Conservation (phyloP, 208 protist genomes). For the Leishmania braziliensis region DNA sequence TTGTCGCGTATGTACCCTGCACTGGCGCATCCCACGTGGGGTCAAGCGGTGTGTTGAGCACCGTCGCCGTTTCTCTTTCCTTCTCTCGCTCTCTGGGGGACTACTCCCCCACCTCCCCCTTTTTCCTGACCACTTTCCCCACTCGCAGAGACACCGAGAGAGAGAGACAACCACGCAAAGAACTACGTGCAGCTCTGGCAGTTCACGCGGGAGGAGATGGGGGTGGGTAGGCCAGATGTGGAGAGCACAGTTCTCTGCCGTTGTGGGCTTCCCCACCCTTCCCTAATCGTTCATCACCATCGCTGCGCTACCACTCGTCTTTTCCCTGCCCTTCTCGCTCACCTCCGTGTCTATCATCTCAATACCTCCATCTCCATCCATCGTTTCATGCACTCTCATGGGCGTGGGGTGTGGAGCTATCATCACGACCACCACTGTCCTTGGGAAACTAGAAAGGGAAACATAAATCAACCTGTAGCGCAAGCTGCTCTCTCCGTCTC, state of each 20-base stretch:
- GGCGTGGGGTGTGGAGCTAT: background rate
- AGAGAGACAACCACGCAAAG: background rate
- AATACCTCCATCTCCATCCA: background rate
- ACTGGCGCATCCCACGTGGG: too few relatives aligned
- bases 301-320: background rate
- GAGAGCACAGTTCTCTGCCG: too few relatives aligned
- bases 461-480: background rate
- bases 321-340: background rate
- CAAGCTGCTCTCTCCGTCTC: background rate
- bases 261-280: background rate
- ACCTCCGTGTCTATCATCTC: background rate
- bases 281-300: background rate
- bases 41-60: background rate
- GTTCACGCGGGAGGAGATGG: background rate
- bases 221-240: too few relatives aligned
- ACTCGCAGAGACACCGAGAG: background rate
- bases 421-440: background rate
- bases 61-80: background rate
- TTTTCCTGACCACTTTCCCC: background rate
- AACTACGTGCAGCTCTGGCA: background rate
- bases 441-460: background rate
- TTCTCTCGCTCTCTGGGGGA: background rate
- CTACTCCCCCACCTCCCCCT: background rate
- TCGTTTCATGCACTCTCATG: background rate
- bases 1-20: background rate